Evolutionary conservation across 2,329 filamentous ascomycete species (phyloP).

Genomic region (Phyllosticta ampelicida): DNA sequence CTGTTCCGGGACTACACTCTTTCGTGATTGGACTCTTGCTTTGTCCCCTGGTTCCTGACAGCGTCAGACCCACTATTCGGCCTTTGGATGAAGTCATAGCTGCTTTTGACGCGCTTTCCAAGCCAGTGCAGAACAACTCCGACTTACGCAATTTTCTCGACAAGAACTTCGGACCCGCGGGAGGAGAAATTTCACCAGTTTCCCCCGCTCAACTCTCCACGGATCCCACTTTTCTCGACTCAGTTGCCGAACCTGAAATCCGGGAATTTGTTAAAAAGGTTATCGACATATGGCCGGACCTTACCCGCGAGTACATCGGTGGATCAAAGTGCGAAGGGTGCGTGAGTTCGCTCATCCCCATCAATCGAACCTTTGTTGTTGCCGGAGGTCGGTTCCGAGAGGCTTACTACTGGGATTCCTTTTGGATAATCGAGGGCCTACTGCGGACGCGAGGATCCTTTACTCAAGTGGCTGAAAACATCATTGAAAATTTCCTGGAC

Average conservation of each 20-base stretch:
- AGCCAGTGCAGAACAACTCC: slow-evolving; percentile 53
- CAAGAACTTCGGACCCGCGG: slow-evolving; percentile 53
- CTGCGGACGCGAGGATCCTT: slow-evolving; percentile 55
- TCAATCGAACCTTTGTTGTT: slow-evolving; percentile 59
- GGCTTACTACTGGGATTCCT: slow-evolving; percentile 62
- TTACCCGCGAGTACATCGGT: slow-evolving; percentile 50
- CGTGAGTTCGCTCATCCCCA: slow-evolving; percentile 53
- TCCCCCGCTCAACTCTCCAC: slow-evolving; percentile 42
- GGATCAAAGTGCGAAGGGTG: slow-evolving; percentile 46
- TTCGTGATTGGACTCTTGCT: neutral
- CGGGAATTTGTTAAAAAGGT: slow-evolving; percentile 52
- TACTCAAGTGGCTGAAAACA: slow-evolving; percentile 52
- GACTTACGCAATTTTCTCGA: slow-evolving; percentile 51
- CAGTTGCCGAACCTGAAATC: slow-evolving; percentile 47
- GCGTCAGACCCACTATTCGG: slow-evolving; percentile 46
- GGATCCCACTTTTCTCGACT: slow-evolving; percentile 46
- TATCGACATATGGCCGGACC: slow-evolving; percentile 58
- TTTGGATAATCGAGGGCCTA: slow-evolving; percentile 57
- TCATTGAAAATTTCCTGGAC: slow-evolving; percentile 60
- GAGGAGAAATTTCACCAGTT: slow-evolving; percentile 50
- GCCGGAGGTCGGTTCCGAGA: slow-evolving; percentile 61
- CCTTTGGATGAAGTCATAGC: slow-evolving; percentile 50
- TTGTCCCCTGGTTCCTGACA: neutral
- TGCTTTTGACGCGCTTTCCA: slow-evolving; percentile 48
- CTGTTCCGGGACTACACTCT: too few species aligned